Base-by-base conservation (phyloP, 1,139 yeast genomes). In the Arxiozyma slooffiae region DNA sequence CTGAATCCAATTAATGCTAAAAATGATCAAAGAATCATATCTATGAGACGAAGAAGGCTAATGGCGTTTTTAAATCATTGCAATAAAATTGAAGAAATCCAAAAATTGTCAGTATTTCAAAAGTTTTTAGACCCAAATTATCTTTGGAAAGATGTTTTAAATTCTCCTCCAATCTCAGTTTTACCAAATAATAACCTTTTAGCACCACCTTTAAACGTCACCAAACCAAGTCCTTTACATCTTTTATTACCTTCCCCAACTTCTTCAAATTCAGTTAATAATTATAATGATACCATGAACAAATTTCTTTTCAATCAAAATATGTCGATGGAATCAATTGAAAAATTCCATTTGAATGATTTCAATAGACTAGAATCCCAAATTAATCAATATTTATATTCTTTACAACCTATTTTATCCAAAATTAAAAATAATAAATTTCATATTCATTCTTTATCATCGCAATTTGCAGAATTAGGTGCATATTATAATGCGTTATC, bases 91-190 rank as follows among this genome's bases (percentile, higher is more conserved):
- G 71, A 74, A 1, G 79, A 63, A 40, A 62, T 70, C 22, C 69
- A 82, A 30, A 73, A 73, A 41, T 77, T 82, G 55, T 76, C 76
- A 39, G 81, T 86, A 44, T 86, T 88, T 62, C 78, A 80, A 47
- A 80, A 85, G 62, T 92, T 92, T 62, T 68, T 92, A 55, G 95
- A 88, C 61, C 95, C 97, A 9, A 85, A 85, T 55, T 80, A 88
- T 14, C 78, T 80, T 57, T 92, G 95, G 95, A 66, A 65, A 47
- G 79, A 76, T 59, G 81, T 79, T 1, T 57, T 78, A 49, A 66
- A 63, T 47, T 64, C 78, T 62, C 85, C 89, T 59, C 87, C 78
- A 66, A 81, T 66, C 65, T 79, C 75, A 7, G 67, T 71, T 41
- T 60, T 79, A 40, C 83, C 84, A 2, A 62, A 77, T 62, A 66